Conservation (phyloP, 169 alveolate species). For the Plasmodium billcollinsi region DNA sequence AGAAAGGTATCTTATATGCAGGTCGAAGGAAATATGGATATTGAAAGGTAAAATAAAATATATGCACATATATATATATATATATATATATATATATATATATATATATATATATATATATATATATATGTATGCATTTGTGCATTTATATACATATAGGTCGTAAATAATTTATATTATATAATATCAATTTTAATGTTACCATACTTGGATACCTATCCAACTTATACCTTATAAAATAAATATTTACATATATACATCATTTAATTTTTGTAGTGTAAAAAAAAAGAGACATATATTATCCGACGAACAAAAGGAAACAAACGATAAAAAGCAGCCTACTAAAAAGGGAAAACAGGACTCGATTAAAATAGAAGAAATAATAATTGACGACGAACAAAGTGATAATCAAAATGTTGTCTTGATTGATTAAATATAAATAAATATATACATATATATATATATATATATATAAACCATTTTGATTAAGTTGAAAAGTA, state of each 20-base stretch:
- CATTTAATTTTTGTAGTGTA: conserved; percentile 8
- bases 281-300: conserved; percentile 36
- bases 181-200: too few species aligned
- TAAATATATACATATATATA: background rate
- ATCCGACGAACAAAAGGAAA: conserved; percentile 8
- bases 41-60: conserved; percentile 1
- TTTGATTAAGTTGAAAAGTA: too few species aligned
- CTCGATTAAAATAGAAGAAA: conserved; percentile 23
- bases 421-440: conserved; percentile 37
- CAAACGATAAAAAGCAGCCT: background rate
- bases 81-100: too few species aligned
- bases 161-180: too few species aligned
- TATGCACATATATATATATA: background rate
- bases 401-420: conserved; percentile 22
- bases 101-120: too few species aligned
- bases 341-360: conserved; percentile 2
- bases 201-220: too few species aligned
- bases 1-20: conserved; percentile 14
- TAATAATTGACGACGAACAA: conserved; percentile 47
- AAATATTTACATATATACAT: too few species aligned
- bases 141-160: background rate
- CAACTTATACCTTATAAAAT: too few species aligned
- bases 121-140: too few species aligned
- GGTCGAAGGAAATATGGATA: background rate
- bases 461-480: background rate